Percentiles rank a stretch among this genome's conserved stretches.
Evolutionary conservation across 192 early-diverging fungal genomes (phyloP).

Genomic region (Gaertneriomyces sp.): DNA sequence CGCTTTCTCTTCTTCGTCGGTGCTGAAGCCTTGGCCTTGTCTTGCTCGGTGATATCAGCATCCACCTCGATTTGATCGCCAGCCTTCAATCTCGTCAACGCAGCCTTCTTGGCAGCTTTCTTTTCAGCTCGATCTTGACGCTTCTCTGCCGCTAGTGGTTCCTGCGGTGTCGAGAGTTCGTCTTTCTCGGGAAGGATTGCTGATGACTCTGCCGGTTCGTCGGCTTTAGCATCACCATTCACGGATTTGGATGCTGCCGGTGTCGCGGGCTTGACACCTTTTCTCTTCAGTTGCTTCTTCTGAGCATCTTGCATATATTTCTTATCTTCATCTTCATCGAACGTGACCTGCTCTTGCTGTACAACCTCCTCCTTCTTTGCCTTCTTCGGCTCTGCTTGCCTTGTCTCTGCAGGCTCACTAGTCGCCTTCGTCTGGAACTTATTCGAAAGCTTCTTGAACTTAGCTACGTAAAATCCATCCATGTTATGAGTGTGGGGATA

Average conservation of each 20-base stretch:
- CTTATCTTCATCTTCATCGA: constrained; percentile 64
- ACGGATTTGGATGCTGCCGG: constrained; percentile 1
- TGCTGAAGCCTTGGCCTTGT: background rate
- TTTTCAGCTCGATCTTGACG: constrained; percentile 29
- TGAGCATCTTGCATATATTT: constrained; percentile 46
- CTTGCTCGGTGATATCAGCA: background rate
- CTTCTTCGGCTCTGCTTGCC: constrained; percentile 22
- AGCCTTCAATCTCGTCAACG: constrained; percentile 29
- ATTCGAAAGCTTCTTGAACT: constrained; percentile 93
- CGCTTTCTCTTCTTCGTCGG: no score
- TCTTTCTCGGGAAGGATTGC: background rate
- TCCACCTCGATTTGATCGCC: constrained; percentile 24
- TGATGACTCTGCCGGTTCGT: background rate
- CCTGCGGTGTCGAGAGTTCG: background rate
- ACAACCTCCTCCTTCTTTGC: constrained; percentile 18
- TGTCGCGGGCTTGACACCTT: constrained; percentile 39
- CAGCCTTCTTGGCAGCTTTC: constrained; percentile 35
- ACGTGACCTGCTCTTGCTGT: constrained; percentile 30
- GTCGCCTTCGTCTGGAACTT: constrained; percentile 53
- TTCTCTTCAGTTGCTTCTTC: constrained; percentile 39
- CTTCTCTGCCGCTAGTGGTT: constrained; percentile 20
- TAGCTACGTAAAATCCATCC: constrained; percentile 99
- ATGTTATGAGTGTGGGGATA: constrained; percentile 99
- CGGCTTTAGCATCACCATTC: background rate
- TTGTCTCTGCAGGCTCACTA: constrained; percentile 38